Evolutionary conservation across 2,329 filamentous ascomycete species (phyloP), one percentile per base, ranked within the genome.

Genomic region (Penicillium sp.): DNA sequence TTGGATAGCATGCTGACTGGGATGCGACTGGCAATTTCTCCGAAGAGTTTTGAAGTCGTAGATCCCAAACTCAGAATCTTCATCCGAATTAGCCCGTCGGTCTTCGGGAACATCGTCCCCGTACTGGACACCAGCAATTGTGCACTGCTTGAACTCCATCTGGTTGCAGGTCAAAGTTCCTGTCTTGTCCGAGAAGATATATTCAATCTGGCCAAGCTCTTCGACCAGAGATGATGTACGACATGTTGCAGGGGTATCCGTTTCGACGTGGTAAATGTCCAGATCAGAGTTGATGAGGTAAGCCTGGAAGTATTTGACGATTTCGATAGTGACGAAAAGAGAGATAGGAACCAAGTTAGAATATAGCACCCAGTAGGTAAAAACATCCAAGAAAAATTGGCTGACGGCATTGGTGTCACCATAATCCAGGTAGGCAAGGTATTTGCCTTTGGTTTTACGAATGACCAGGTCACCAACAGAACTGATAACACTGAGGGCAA

Each of bases 301-400:
- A n/a, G 91, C 95, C 65, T 96, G 93, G 81, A 90, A 96, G 73
- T 98, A 97, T 76, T 99, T 99, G 79, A 99, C 93, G 64, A 99
- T 84, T 77, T 99, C 95, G 52, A 99, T 87, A 0, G 95, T 99
- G 61, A 99, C 95, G 74, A 99, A 99, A 3, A 99, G 87, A 29
- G 93, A 98, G 68, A 99, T 97, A 33, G 95, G 95, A 47, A 99
- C 95, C 67, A 99, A 79, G 52, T 96, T 93, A 3, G 93, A 98
- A 76, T 97, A 99, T 35, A 99, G 78, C 31, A 99, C 93, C 93
- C 95, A 99, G 75, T 98, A 98, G 1, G 96, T 99, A 70, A 97
- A 90, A 71, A 99, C 90, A 76, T 99, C 95, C 67, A 89, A 88
- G 75, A 96, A 90, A 74, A 99, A 97, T 61, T 92, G 91, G 65